Conservation (phyloP, 2,329 filamentous ascomycete species). For the Aspergillus ochraceus region DNA sequence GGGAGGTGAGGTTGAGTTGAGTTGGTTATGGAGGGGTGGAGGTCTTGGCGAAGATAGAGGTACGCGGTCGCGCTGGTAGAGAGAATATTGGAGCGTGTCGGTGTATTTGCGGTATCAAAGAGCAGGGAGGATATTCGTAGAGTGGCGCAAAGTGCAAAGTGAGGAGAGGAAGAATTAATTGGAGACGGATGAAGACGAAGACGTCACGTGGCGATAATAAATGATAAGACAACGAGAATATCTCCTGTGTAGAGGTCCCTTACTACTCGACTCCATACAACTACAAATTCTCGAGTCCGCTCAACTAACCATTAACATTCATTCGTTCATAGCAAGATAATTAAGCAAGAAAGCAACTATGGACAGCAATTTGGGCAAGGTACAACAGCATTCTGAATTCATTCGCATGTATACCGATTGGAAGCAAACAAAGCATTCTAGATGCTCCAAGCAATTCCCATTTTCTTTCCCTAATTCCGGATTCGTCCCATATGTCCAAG, state of each 20-base stretch:
- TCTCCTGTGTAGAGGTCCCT: too few relatives aligned
- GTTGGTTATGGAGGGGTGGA: too few relatives aligned
- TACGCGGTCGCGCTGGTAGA: too few relatives aligned
- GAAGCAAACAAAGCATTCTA: constrained; percentile 9
- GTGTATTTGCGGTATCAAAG: too few relatives aligned
- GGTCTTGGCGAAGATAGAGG: too few relatives aligned
- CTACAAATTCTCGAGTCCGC: neutral
- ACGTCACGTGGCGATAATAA: neutral
- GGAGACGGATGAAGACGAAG: neutral
- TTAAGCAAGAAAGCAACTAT: neutral
- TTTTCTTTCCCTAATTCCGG: constrained; percentile 20
- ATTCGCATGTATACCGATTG: constrained; percentile 23
- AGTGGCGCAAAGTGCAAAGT: neutral
- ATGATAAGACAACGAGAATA: neutral
- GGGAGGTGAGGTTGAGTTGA: too few relatives aligned
- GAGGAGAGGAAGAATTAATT: neutral
- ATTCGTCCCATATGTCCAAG: constrained; percentile 23
- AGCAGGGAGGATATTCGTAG: neutral
- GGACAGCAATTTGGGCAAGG: neutral
- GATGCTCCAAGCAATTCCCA: constrained; percentile 19
- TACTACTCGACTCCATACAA: neutral
- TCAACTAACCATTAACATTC: neutral
- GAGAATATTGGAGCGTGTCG: too few relatives aligned
- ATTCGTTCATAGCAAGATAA: neutral
- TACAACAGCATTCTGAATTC: constrained; percentile 14